Base-by-base conservation (phyloP, 768 basidiomycete species). In the Coprinopsis sp. region DNA sequence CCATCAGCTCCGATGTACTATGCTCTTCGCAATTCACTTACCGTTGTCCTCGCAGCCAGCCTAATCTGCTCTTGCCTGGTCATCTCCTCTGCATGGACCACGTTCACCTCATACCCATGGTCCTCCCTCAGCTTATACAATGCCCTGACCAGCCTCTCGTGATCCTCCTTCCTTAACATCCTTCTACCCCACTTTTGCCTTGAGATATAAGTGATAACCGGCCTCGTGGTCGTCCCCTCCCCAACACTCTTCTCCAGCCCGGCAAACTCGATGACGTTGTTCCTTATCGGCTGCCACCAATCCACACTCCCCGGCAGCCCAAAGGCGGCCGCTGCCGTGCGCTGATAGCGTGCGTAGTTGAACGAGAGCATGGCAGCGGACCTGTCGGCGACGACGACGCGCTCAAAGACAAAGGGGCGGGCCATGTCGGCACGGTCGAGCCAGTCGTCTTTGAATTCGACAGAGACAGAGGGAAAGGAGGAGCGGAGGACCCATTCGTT, bases 121-220 rank as follows among this genome's bases (percentile, higher is more conserved):
- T 68, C 54, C 47, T 86, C 81, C 21, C 81, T 73, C 37, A 95
- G 67, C 52, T 77, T 78, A 55, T 82, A 70, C 16, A 97, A 64
- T 60, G 85, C 89, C 47, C 68, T 55, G 1, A 96, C 91, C 7
- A 97, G 76, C 42, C 67, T 74, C 3, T 91, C 84, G 61, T 97
- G 91, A 58, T 92, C 77, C 46, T 78, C 77, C 24, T 72, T 75
- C 25, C 78, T 77, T 46, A 97, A 63, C 83, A 85, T 94, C 18
- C 93, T 75, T 34, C 92, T 69, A 13, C 82, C 85, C 93, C 92
- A 97, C 2, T 74, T 79, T 60, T 97, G 93, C 4, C 93, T 76
- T 7, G 86, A 90, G 50, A 96, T 77, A 57, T 97, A 97, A 10
- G 93, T 95, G 66, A 97, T 91, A 21, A 97, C 93, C 0, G 85